Evolutionary conservation across 2,329 filamentous ascomycete genomes (phyloP), one percentile per base, ranked within the genome.

Genomic region (Sporothrix schenckii): DNA sequence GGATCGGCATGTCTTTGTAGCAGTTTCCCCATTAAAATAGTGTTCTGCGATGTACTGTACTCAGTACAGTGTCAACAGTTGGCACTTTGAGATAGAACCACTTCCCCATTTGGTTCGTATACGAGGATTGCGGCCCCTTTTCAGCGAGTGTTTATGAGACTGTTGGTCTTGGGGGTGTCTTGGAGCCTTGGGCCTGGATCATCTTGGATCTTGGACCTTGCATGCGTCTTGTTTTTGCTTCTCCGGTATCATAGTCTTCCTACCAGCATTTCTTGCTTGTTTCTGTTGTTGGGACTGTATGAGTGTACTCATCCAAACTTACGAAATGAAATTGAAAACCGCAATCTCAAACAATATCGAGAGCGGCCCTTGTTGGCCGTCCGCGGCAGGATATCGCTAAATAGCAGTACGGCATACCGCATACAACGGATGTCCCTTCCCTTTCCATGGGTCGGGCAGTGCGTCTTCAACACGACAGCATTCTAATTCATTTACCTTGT

Each of bases 41-140:
- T 24, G 52, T 54, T 24, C 52, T 54, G 52, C 54, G 27, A 30
- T 30, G 27, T 30, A 30, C 27, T 30, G 27, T 30, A 30, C 24
- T 24, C 2, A 30, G 3, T 30, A 30, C 27, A 30, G 27, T 30
- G 27, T 30, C 27, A 30, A 30, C 27, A 30, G 27, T 30, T 30
- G 34, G 7, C 34, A 34, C 34, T 34, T 34, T 9, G 34, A 34
- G 34, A 9, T 34, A 34, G 7, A 44, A 24, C 58, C 58, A 61
- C 58, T 47, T 61, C 44, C 39, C 44, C 44, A 34, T 44, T 60
- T 61, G n/a, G 58, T 39, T 61, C n/a, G 39, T 63, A 63, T 63
- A 47, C 39, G 58, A 47, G 11, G 39, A 63, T 47, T 39, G 58
- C 47, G 34, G 39, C 30, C 27, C 27, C 39, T 56, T 58, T 19